Conservation (phyloP, 2,329 filamentous ascomycete genomes). For the Aspergillus pseudonomiae region DNA sequence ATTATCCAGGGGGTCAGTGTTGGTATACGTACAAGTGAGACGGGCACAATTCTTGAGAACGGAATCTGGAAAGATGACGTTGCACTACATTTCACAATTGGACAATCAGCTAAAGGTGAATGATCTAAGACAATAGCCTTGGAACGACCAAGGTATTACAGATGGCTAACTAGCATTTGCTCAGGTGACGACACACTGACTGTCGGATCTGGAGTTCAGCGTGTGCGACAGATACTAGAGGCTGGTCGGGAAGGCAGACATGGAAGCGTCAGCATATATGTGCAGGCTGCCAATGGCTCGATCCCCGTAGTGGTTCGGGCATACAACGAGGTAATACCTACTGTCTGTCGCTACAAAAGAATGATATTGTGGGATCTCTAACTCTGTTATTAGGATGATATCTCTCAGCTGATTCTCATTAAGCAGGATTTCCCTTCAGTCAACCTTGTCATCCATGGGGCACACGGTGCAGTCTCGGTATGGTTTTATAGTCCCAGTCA, state of each 20-base stretch:
- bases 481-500: not conserved
- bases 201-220: not conserved
- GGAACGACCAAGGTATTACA: not conserved
- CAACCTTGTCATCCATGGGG: conserved; percentile 6
- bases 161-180: not conserved
- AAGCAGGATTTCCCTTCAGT: conserved; percentile 5
- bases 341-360: not conserved
- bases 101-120: conserved; percentile 4
- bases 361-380: not conserved
- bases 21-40: conserved; percentile 47
- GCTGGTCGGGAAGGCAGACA: not conserved
- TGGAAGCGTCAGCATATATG: not conserved
- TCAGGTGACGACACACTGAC: not conserved
- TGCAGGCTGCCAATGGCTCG: conserved; percentile 1
- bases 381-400: conserved; percentile 6
- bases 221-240: not conserved
- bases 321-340: conserved; percentile 2
- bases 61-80: conserved; percentile 5
- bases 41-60: not conserved
- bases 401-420: conserved; percentile 5
- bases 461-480: conserved; percentile 3
- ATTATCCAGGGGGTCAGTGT: conserved; percentile 62
- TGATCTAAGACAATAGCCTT: too few species aligned
- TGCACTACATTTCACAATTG: conserved; percentile 6
- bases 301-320: conserved; percentile 6